phyloP scores from a whole-genome alignment of 2,329 filamentous ascomycete genomes.

The Trichoderma polysporum region DNA sequence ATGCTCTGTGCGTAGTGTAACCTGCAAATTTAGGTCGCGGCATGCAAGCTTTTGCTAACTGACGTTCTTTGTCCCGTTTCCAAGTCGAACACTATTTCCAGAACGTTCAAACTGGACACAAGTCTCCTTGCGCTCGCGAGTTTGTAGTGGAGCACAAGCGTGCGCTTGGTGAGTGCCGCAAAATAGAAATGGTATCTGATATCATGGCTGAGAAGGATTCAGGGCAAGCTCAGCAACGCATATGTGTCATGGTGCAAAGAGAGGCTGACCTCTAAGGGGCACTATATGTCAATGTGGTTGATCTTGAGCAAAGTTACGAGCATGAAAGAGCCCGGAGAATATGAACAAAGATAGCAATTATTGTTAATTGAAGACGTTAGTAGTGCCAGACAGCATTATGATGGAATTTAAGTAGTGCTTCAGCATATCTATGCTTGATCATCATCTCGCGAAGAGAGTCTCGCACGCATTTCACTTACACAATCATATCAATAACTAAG shows the following conservation, averaged over 20 bases:
- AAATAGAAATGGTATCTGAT: not conserved
- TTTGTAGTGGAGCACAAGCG: constrained; percentile 38
- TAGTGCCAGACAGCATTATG: not conserved
- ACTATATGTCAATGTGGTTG: not conserved
- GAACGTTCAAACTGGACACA: constrained; percentile 39
- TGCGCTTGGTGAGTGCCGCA: constrained; percentile 27
- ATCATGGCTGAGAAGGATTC: not conserved
- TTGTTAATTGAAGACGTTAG: not conserved
- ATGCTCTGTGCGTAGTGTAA: constrained; percentile 41
- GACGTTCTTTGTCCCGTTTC: not conserved
- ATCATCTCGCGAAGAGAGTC: not conserved
- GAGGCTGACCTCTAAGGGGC: not conserved
- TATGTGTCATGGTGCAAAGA: not conserved
- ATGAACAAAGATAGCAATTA: not conserved
- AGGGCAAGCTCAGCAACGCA: not conserved
- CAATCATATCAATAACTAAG: too few relatives aligned
- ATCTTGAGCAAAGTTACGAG: not conserved
- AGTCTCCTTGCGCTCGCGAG: constrained; percentile 38
- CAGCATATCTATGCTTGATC: not conserved
- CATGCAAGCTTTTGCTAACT: not conserved
- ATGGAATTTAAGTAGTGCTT: not conserved
- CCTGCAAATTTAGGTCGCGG: too few relatives aligned
- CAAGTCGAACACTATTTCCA: constrained; percentile 49
- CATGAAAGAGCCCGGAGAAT: not conserved
- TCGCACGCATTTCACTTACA: not conserved